Percentiles rank a stretch among this genome's conserved stretches.
Evolutionary conservation across 2,329 filamentous ascomycete genomes (phyloP).

Genomic region (Periconia sp.): DNA sequence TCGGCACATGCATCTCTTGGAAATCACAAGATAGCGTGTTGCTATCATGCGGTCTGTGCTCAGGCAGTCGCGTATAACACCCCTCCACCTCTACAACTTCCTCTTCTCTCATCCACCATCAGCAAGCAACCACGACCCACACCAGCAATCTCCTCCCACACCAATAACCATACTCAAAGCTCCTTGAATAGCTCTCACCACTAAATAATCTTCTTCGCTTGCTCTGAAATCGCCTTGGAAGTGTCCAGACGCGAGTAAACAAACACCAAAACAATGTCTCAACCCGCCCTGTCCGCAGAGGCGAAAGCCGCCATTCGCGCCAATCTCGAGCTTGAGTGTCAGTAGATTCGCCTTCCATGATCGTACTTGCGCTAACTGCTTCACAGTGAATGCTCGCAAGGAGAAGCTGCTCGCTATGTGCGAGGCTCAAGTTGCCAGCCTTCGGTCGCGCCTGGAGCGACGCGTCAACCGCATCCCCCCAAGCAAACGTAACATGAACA

Average conservation of each 20-base stretch:
- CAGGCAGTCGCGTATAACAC: neutral
- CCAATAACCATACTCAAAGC: slow-evolving; percentile 2
- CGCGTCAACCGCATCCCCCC: slow-evolving; percentile 90
- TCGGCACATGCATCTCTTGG: too few species aligned
- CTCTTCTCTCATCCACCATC: slow-evolving; percentile 18
- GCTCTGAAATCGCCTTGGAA: neutral
- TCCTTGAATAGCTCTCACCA: neutral
- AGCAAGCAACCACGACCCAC: slow-evolving; percentile 15
- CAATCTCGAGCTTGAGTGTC: slow-evolving; percentile 38
- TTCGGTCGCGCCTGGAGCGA: slow-evolving; percentile 85
- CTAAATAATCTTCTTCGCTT: neutral
- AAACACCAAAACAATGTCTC: slow-evolving; percentile 23
- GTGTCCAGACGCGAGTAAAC: slow-evolving; percentile 14
- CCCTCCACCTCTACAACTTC: slow-evolving; percentile 5
- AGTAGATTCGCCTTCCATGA: slow-evolving; percentile 6
- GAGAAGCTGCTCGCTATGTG: slow-evolving; percentile 88
- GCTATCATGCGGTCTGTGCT: slow-evolving; percentile 8
- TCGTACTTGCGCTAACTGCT: slow-evolving; percentile 10
- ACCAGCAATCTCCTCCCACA: slow-evolving; percentile 11
- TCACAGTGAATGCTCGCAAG: slow-evolving; percentile 80
- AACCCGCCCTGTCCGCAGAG: slow-evolving; percentile 31
- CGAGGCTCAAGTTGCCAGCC: slow-evolving; percentile 80
- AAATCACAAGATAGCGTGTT: slow-evolving; percentile 13
- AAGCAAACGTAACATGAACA: slow-evolving; percentile 74
- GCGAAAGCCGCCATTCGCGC: slow-evolving; percentile 34